Conservation (phyloP, 352 stramenopile species). For the Phytophthora melonis region DNA sequence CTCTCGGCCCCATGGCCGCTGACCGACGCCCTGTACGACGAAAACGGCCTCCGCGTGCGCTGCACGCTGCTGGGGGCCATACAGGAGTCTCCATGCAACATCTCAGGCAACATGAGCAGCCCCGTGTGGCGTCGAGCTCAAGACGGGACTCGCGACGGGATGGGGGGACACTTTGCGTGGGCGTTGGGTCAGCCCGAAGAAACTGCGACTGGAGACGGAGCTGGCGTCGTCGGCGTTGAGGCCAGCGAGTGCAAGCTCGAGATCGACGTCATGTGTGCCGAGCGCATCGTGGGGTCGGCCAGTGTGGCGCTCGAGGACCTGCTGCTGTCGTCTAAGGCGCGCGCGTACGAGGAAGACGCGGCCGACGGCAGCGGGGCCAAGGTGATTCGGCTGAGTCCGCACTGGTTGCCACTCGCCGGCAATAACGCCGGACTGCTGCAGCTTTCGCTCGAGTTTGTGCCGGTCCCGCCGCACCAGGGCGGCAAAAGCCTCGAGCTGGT, state of each 20-base stretch:
- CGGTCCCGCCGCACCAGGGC: constrained; percentile 21
- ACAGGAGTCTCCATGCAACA: constrained; percentile 55
- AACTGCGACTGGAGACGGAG: neutral
- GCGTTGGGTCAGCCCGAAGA: constrained; percentile 41
- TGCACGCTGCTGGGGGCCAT: constrained; percentile 54
- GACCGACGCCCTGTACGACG: constrained; percentile 55
- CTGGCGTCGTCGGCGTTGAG: constrained; percentile 14
- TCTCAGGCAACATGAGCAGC: constrained; percentile 46
- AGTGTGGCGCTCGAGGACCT: constrained; percentile 48
- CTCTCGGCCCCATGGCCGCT: constrained; percentile 49
- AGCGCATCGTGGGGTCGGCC: constrained; percentile 51
- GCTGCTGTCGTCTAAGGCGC: constrained; percentile 35
- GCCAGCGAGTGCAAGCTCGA: constrained; percentile 50
- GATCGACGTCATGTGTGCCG: constrained; percentile 66
- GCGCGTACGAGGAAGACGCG: constrained; percentile 27
- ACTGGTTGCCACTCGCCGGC: constrained; percentile 58
- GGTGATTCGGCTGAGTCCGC: constrained; percentile 32
- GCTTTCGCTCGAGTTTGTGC: constrained; percentile 60
- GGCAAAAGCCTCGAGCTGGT: neutral
- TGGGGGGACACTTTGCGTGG: constrained; percentile 55
- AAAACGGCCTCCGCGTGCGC: constrained; percentile 54
- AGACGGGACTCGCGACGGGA: constrained; percentile 35
- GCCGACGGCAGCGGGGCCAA: constrained; percentile 13
- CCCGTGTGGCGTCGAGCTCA: constrained; percentile 50
- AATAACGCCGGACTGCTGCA: constrained; percentile 56